A percentile compares a stretch with the other conserved stretches of the same genome.
Conservation (phyloP, 495 filamentous ascomycete species). For the Aspergillus nidulans region DNA sequence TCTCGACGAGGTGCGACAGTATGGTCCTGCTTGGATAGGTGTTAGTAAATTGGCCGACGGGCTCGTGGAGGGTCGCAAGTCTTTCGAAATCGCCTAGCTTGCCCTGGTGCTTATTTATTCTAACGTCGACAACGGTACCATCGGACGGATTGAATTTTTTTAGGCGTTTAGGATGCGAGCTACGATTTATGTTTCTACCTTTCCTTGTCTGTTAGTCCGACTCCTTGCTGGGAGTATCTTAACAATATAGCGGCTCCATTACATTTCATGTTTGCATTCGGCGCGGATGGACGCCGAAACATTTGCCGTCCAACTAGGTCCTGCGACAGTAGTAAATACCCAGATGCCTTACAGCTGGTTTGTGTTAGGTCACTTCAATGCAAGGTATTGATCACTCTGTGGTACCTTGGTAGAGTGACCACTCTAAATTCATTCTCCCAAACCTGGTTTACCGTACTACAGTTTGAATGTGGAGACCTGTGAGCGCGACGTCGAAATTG, state of each 20-base stretch:
- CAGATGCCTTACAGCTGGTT: too few relatives aligned
- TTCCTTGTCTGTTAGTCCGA: background rate
- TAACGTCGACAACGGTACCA: background rate
- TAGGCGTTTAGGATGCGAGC: background rate
- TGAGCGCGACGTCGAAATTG: too few relatives aligned
- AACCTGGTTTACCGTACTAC: too few relatives aligned
- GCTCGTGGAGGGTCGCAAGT: constrained; percentile 69
- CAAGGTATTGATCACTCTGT: too few relatives aligned
- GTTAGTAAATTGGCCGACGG: constrained; percentile 72
- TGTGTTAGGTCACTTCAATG: too few relatives aligned
- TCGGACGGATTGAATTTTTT: background rate
- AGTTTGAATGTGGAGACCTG: too few relatives aligned
- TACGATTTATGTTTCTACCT: background rate
- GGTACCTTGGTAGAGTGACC: too few relatives aligned
- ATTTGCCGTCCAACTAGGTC: too few relatives aligned
- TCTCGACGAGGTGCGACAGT: constrained; percentile 73
- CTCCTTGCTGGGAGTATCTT: background rate
- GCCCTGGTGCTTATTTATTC: background rate
- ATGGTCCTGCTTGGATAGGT: constrained; percentile 72
- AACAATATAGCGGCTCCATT: background rate
- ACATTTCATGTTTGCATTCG: background rate
- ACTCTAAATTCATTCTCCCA: too few relatives aligned
- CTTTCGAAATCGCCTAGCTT: constrained; percentile 44
- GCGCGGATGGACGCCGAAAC: too few relatives aligned
- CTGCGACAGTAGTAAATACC: too few relatives aligned